phyloP scores from a whole-genome alignment of 2,329 filamentous ascomycete genomes.

The Gaeumannomyces tritici region DNA sequence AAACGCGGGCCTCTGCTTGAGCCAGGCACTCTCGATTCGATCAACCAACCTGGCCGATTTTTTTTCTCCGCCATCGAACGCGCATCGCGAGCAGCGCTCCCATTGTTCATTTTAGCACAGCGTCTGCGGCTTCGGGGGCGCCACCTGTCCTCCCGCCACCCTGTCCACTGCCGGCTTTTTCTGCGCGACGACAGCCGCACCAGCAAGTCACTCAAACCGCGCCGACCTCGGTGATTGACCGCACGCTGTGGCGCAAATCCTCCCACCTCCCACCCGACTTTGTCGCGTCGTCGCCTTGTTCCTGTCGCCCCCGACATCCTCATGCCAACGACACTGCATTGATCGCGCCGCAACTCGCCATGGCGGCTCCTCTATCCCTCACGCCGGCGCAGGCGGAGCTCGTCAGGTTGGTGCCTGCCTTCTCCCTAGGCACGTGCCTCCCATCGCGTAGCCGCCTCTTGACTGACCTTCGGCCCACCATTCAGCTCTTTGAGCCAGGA shows the following conservation, averaged over 20 bases:
- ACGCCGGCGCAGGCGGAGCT: slow-evolving; percentile 48
- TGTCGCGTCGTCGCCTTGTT: not conserved
- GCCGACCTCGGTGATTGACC: not conserved
- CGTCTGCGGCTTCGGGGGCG: not conserved
- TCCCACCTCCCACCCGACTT: not conserved
- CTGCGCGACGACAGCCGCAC: no score
- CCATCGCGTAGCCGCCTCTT: not conserved
- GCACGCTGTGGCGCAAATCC: not conserved
- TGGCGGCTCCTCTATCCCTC: slow-evolving; percentile 14
- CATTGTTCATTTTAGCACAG: not conserved
- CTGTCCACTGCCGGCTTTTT: not conserved
- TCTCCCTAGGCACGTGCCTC: not conserved
- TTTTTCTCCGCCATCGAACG: not conserved
- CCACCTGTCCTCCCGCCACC: not conserved
- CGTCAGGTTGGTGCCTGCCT: slow-evolving; percentile 35
- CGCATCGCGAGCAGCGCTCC: not conserved
- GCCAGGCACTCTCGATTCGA: not conserved
- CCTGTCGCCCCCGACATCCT: not conserved
- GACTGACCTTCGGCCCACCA: slow-evolving; percentile 6
- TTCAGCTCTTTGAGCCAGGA: slow-evolving; percentile 67
- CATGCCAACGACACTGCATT: not conserved
- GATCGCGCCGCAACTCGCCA: slow-evolving; percentile 3
- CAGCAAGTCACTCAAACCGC: not conserved
- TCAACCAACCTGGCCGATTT: not conserved
- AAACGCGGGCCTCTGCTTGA: not conserved